Base-by-base conservation (phyloP, 805 yeast species). In the Candida saitoana region DNA sequence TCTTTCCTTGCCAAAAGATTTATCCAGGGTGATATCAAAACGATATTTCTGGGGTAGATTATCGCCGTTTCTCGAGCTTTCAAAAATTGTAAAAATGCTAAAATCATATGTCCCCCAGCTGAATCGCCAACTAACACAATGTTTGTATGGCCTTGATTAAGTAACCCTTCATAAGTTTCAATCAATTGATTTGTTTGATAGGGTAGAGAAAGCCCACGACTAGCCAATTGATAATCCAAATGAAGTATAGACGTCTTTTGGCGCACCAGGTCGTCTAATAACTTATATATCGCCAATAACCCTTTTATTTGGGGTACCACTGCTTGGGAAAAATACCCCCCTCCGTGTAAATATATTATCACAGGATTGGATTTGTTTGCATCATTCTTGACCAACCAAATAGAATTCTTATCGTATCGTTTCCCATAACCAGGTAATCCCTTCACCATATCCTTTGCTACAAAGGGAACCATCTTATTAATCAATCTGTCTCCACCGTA, bases 1-100 rank as follows among this genome's bases (percentile, higher is more conserved):
- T 50, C 41, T 3, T 39, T 43, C 2, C 47, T 51, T 2, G 66
- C 62, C 6, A 42, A 36, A 40, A 67, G 39, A 18, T 58, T 57
- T 16, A 64, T 63, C 75, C 75, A 69, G 0, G 75, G 75, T 38
- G 62, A 54, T 32, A 65, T 48, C 22, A 66, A 50, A 1, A 63
- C 38, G 17, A 59, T 42, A 34, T 56, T 54, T 15, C 44, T 47
- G 0, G 70, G 72, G 48, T 47, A 62, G 1, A 54, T 46, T 20
- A 51, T 42, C 3, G 41, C 32, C 5, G 49, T 47, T 3, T 37
- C 46, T 25, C 40, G 36, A 0, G 30, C 17, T 30, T 52, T 52
- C 48, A 65, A 49, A 36, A 43, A 53, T 36, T 63, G 60, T 8
- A 63, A 50, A 41, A 55, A 60, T 16, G 52, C 49, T 17, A 66